Evolutionary conservation across 805 yeast species (phyloP).

Genomic region (Citeromyces nyonsensis): DNA sequence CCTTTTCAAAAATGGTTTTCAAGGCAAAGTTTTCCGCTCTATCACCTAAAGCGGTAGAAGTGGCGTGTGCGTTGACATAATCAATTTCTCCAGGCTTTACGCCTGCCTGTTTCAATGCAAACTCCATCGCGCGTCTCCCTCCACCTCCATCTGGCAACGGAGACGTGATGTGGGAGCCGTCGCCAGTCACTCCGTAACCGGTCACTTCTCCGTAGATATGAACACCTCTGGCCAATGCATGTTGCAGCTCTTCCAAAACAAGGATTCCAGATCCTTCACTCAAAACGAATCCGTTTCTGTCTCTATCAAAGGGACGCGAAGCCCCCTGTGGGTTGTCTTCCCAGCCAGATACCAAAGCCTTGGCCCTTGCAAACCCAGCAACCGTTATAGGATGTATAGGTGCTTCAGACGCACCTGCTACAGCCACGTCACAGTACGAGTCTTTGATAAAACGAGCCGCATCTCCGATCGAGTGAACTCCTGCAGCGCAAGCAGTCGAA

Average conservation of each 20-base stretch:
- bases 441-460: slow-evolving; percentile 68
- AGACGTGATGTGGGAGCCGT: slow-evolving; percentile 86
- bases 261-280: slow-evolving; percentile 88
- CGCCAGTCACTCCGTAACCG: slow-evolving; percentile 89
- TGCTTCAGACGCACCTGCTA: slow-evolving; percentile 92
- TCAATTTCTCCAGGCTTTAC: slow-evolving; percentile 34
- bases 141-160: slow-evolving; percentile 78
- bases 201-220: slow-evolving; percentile 64
- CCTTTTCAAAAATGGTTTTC: slow-evolving; percentile 25
- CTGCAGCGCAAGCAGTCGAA: slow-evolving; percentile 95
- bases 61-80: slow-evolving; percentile 93
- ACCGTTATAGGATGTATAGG: slow-evolving; percentile 75
- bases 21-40: slow-evolving; percentile 76
- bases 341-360: slow-evolving; percentile 52
- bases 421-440: slow-evolving; percentile 73
- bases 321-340: slow-evolving; percentile 50
- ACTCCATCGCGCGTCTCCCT: slow-evolving; percentile 67
- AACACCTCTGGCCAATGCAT: slow-evolving; percentile 47
- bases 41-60: slow-evolving; percentile 85
- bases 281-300: slow-evolving; percentile 76
- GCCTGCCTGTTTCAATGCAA: slow-evolving; percentile 45
- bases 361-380: slow-evolving; percentile 85
- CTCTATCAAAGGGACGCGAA: slow-evolving; percentile 76
- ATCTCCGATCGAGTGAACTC: slow-evolving; percentile 87
- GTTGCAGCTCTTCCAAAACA: slow-evolving; percentile 61